Base-by-base conservation (phyloP, 164 flowering plant genomes). In the Nelumbo lutea region DNA sequence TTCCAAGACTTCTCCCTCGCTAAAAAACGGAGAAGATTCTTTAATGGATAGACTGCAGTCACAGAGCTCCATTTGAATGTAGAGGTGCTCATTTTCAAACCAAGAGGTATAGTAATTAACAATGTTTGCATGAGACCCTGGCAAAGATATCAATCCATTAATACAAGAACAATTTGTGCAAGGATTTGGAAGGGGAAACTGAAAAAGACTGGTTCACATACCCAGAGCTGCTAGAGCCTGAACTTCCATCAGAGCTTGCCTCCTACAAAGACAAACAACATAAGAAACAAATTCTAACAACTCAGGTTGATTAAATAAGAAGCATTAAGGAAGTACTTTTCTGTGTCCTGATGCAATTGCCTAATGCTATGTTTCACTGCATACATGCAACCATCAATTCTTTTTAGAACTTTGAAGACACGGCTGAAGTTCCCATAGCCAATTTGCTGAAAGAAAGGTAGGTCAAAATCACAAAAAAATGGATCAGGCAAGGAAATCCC, bases 201-300 rank as follows among this genome's bases (percentile, higher is more conserved):
- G 39, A 8, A n/a, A 50, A 42, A 48, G n/a, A 66, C 3, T 45
- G 3, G 46, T 39, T 3, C 42, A 52, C 80, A 75, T 61, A 90
- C 99, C 97, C 80, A 95, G 64, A 69, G 97, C 97, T 39, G 94
- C 97, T 79, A 95, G 76, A 78, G 92, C 91, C 84, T 95, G 99
- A 76, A 92, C 97, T 81, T 95, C 99, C 99, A 95, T 92, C 75
- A 92, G 79, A 63, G 99, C 97, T 69, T 80, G 87, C 71, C 84
- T 82, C 88, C 99, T 95, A 85, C 72, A 76, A 71, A 59, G 45
- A 50, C 43, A 13, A 27, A 67, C 63, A 55, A 44, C 39, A 70
- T 70, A 15, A 78, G 77, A 38, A 65, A 77, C 63, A 57, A 59
- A 57, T 46, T 55, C 3, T 55, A 44, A 65, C 59, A 75, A 68